Conservation (phyloP, 768 basidiomycete genomes). For the Boletus barrowsii region DNA sequence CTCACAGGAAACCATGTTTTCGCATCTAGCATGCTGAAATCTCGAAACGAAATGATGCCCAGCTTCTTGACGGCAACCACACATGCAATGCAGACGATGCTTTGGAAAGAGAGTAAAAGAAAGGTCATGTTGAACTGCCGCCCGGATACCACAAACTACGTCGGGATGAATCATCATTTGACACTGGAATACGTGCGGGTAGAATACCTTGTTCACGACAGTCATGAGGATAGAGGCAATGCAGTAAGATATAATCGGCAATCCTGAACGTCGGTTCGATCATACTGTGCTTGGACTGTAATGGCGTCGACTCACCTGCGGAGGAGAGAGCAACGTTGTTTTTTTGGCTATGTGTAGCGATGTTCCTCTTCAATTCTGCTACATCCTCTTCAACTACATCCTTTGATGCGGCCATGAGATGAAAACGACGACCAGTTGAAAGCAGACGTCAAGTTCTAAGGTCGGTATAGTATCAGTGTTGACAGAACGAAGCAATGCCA, state of each 20-base stretch:
- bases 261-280: constrained; percentile 43
- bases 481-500: background rate
- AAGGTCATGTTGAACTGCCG: constrained; percentile 96
- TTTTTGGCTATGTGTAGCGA: constrained; percentile 38
- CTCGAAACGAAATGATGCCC: constrained; percentile 80
- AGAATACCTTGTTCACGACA: constrained; percentile 84
- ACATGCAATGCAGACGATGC: constrained; percentile 78
- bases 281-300: background rate
- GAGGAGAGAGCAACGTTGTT: constrained; percentile 20
- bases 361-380: constrained; percentile 53
- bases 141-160: constrained; percentile 92
- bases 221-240: constrained; percentile 95
- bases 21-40: constrained; percentile 79
- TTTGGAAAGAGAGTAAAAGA: constrained; percentile 87
- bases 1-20: constrained; percentile 95
- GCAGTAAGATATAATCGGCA: constrained; percentile 87
- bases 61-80: constrained; percentile 71
- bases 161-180: constrained; percentile 1
- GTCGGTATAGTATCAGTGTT: background rate
- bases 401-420: constrained; percentile 16
- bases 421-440: background rate
- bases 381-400: constrained; percentile 35
- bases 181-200: background rate
- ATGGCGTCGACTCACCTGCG: constrained; percentile 17
- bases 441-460: background rate